phyloP scores from a whole-genome alignment of 352 stramenopile species.

The Phytopythium cucurbitacearum region DNA sequence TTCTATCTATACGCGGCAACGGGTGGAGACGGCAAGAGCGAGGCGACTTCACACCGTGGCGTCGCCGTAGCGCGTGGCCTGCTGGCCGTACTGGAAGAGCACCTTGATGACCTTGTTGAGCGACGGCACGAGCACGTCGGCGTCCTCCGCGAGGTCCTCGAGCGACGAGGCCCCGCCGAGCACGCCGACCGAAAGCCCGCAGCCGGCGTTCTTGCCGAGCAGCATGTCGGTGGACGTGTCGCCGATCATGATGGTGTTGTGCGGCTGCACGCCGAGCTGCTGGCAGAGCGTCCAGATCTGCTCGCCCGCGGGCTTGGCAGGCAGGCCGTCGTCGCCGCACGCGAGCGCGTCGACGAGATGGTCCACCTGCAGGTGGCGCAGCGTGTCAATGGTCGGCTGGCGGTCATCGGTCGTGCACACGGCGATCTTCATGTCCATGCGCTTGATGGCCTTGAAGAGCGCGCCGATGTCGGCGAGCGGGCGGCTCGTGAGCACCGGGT shows the following conservation, averaged over 20 bases:
- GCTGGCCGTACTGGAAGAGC: conserved; percentile 81
- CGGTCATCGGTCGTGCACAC: conserved; percentile 87
- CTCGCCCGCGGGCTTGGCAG: conserved; percentile 76
- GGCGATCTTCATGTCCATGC: conserved; percentile 86
- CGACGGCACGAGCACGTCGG: conserved; percentile 79
- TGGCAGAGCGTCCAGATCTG: conserved; percentile 86
- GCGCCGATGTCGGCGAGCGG: conserved; percentile 66
- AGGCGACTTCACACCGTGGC: not conserved
- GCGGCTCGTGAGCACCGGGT: conserved; percentile 66
- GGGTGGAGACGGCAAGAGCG: no score
- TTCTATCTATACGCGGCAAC: no score
- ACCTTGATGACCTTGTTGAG: conserved; percentile 76
- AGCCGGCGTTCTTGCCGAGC: conserved; percentile 72
- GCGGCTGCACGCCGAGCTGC: conserved; percentile 62
- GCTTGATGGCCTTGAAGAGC: conserved; percentile 82
- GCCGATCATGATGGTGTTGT: conserved; percentile 88
- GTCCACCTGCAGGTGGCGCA: conserved; percentile 66
- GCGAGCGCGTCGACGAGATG: conserved; percentile 74
- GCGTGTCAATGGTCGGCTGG: conserved; percentile 67
- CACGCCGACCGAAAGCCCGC: conserved; percentile 73
- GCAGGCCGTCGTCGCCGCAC: conserved; percentile 80
- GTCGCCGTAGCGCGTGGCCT: conserved; percentile 58
- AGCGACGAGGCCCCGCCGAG: conserved; percentile 74
- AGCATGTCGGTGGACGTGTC: conserved; percentile 86
- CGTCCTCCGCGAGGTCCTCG: conserved; percentile 76